phyloP scores from a whole-genome alignment of 2,329 filamentous ascomycete genomes.

The Plectosphaerella cucumerina region DNA sequence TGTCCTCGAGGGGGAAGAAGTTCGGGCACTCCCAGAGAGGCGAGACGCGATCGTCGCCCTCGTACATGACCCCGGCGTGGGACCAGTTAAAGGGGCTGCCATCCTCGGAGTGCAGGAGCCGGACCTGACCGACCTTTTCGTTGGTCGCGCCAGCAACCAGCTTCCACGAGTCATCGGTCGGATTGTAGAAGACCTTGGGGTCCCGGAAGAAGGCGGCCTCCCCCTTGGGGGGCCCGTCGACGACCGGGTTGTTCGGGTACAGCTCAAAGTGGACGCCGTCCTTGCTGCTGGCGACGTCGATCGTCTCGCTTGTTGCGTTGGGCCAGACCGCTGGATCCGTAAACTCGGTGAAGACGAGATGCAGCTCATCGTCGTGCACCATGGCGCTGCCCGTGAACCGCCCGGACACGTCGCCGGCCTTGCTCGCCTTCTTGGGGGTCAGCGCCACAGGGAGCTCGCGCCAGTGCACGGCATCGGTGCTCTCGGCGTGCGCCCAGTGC shows the following conservation, averaged over 20 bases:
- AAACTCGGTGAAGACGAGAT: conserved; percentile 18
- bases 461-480: conserved; percentile 19
- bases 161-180: conserved; percentile 18
- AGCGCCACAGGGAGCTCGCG: conserved; percentile 17
- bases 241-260: conserved; percentile 12
- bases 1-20: conserved; percentile 19
- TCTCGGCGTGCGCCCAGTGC: conserved; percentile 20
- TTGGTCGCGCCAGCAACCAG: conserved; percentile 16
- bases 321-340: conserved; percentile 17
- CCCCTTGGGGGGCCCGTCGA: conserved; percentile 12
- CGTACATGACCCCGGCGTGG: conserved; percentile 16
- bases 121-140: conserved; percentile 13
- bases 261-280: conserved; percentile 16
- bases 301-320: conserved; percentile 14
- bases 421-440: conserved; percentile 8
- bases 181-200: conserved; percentile 18
- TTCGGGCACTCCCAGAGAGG: conserved; percentile 22
- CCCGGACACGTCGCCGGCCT: conserved; percentile 14
- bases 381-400: conserved; percentile 19
- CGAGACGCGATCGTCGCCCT: conserved; percentile 18
- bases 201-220: conserved; percentile 16
- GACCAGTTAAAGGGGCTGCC: conserved; percentile 13
- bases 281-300: conserved; percentile 15
- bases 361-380: conserved; percentile 13
- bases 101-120: conserved; percentile 14